Base-by-base conservation (phyloP, 768 basidiomycete species). In the Pulveroboletus sp. region DNA sequence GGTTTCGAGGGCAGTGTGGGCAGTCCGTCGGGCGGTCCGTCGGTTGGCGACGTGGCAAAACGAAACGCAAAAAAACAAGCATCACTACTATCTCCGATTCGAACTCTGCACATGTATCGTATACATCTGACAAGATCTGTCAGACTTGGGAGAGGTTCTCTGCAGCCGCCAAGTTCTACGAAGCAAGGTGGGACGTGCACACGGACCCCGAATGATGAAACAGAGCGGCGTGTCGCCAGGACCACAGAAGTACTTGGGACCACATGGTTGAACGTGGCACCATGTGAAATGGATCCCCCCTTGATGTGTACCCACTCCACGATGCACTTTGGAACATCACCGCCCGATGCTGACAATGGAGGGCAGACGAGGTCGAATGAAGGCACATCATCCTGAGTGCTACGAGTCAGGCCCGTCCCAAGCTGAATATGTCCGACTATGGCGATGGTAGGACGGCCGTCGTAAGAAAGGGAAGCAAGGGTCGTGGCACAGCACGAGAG, bases 301-400 rank as follows among this genome's bases (percentile, higher is more conserved):
- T 56, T 57, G 32, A 51, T 51, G 10, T 56, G 54, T 13, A 56
- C 32, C 55, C 55, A 51, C 9, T 56, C 55, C 7, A 51, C 33
- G 1, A 28, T 15, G 31, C 49, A 56, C 1, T 17, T 15, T 6
- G 38, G n/a, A 46, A 57, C 45, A 4, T 36, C 48, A 5, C 49
- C 49, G 11, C 31, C 10, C 2, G 43, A 38, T 32, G 51, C 55
- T 13, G 18, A 45, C 45, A 5, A 21, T 6, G 55, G 45, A 42
- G 43, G 44, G 14, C 55, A 56, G 7, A 54, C 30, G 26, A 57
- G 44, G 24, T 56, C 49, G 18, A 56, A 56, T 7, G 49, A 46
- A 8, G 51, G 49, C 3, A 56, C 55, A 10, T 57, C 55, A 2
- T 56, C 55, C 24, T 5, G 36, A 3, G 14, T 37, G 17, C 55